phyloP scores from a whole-genome alignment of 306 rosid species.

The Luffa aegyptiaca region DNA sequence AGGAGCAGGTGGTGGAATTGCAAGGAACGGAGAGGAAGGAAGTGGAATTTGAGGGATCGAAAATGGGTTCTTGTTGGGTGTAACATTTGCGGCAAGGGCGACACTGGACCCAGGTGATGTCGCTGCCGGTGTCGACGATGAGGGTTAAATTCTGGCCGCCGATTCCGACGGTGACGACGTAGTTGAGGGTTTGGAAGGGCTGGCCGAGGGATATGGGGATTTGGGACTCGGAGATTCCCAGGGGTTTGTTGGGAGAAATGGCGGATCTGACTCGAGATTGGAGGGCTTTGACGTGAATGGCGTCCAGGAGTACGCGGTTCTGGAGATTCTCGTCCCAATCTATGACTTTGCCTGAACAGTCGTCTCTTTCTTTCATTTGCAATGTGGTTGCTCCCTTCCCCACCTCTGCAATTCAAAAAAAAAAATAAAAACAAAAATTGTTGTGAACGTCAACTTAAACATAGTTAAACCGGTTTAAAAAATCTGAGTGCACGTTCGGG shows the following conservation, averaged over 20 bases:
- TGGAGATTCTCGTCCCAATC: slow-evolving; percentile 30
- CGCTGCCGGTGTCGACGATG: slow-evolving; percentile 89
- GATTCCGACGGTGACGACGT: slow-evolving; percentile 56
- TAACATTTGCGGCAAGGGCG: slow-evolving; percentile 69
- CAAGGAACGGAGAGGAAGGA: slow-evolving; percentile 49
- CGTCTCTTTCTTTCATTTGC: slow-evolving; percentile 60
- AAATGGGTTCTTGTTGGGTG: slow-evolving; percentile 57
- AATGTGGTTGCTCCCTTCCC: slow-evolving; percentile 49
- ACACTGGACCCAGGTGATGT: slow-evolving; percentile 82
- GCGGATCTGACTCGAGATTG: slow-evolving; percentile 26
- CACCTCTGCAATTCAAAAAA: neutral
- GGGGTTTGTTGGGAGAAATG: slow-evolving; percentile 13
- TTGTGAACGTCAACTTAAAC: too few species aligned
- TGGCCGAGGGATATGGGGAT: slow-evolving; percentile 60
- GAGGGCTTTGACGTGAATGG: slow-evolving; percentile 37
- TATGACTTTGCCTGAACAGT: slow-evolving; percentile 35
- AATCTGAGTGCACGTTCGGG: too few species aligned
- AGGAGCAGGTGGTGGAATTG: slow-evolving; percentile 43
- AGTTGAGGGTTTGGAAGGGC: slow-evolving; percentile 52
- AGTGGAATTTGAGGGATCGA: slow-evolving; percentile 50
- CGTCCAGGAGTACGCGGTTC: slow-evolving; percentile 34
- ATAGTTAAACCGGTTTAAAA: too few species aligned
- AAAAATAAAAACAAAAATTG: too few species aligned
- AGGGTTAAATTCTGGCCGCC: slow-evolving; percentile 52
- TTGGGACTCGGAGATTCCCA: slow-evolving; percentile 39